Evolutionary conservation across 441 rosid species (phyloP).

Genomic region (Bruguiera hainesii): DNA sequence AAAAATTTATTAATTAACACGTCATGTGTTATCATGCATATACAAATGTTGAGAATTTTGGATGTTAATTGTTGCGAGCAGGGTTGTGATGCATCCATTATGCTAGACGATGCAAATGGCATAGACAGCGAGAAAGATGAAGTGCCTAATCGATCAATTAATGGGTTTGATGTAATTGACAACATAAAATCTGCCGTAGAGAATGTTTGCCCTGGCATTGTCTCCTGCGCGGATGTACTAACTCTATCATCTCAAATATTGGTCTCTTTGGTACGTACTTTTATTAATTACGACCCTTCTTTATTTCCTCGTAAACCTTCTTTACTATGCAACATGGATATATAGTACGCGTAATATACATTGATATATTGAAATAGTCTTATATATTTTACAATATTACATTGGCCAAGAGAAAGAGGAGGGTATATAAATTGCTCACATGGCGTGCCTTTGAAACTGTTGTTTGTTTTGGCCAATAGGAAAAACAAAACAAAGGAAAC

Average conservation of each 20-base stretch:
- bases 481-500: too few species aligned
- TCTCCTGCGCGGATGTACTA: constrained; percentile 36
- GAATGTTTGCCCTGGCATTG: constrained; percentile 27
- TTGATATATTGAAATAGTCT: too few species aligned
- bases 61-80: constrained; percentile 1
- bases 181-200: constrained; percentile 22
- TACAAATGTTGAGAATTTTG: neutral
- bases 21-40: too few species aligned
- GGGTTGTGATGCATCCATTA: constrained; percentile 41
- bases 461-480: too few species aligned
- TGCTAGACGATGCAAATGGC: constrained; percentile 24
- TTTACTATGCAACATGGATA: too few species aligned
- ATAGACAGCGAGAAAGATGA: constrained; percentile 28
- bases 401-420: too few species aligned
- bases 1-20: neutral
- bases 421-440: too few species aligned
- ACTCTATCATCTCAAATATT: constrained; percentile 37
- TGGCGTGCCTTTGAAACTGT: too few species aligned
- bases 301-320: too few species aligned
- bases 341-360: too few species aligned
- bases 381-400: too few species aligned
- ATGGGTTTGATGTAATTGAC: constrained; percentile 35
- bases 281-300: too few species aligned
- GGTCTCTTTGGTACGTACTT: constrained; percentile 36
- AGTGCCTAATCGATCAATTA: constrained; percentile 21